Conservation (phyloP, 305 asterid genomes). For the Solanum chacoense region DNA sequence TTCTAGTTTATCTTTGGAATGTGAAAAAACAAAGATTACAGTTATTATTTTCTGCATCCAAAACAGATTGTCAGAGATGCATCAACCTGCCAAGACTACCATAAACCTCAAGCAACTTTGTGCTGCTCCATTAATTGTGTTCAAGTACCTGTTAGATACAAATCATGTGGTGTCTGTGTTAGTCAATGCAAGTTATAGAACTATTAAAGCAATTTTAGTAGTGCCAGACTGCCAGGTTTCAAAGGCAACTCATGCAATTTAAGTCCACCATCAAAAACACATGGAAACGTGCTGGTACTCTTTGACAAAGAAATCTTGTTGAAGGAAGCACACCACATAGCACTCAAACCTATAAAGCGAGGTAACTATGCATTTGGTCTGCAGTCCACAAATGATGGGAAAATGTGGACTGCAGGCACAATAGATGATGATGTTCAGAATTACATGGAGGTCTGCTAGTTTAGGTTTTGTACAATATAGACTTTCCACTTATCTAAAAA, state of each 20-base stretch:
- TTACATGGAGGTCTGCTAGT: not conserved
- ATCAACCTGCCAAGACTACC: slow-evolving; percentile 20
- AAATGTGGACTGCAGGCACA: not conserved
- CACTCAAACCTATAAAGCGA: not conserved
- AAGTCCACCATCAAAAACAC: not conserved
- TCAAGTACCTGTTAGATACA: slow-evolving; percentile 52
- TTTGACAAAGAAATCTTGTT: not conserved
- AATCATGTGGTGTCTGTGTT: not conserved
- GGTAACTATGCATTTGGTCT: not conserved
- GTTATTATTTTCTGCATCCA: slow-evolving; percentile 7
- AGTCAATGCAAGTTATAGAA: not conserved
- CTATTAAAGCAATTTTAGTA: not conserved
- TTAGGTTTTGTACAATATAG: not conserved
- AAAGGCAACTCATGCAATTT: not conserved
- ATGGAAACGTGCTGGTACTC: not conserved
- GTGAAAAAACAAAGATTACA: slow-evolving; percentile 2
- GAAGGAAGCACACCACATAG: not conserved
- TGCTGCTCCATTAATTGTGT: slow-evolving; percentile 20
- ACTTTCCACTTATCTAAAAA: not conserved
- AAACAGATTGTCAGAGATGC: slow-evolving; percentile 23
- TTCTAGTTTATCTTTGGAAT: not conserved
- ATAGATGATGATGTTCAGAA: not conserved
- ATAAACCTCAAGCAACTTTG: slow-evolving; percentile 21
- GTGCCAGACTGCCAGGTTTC: not conserved
- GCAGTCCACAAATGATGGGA: not conserved